Evolutionary conservation across 495 filamentous ascomycete genomes (phyloP).

Genomic region (Schizothecium vesticola): DNA sequence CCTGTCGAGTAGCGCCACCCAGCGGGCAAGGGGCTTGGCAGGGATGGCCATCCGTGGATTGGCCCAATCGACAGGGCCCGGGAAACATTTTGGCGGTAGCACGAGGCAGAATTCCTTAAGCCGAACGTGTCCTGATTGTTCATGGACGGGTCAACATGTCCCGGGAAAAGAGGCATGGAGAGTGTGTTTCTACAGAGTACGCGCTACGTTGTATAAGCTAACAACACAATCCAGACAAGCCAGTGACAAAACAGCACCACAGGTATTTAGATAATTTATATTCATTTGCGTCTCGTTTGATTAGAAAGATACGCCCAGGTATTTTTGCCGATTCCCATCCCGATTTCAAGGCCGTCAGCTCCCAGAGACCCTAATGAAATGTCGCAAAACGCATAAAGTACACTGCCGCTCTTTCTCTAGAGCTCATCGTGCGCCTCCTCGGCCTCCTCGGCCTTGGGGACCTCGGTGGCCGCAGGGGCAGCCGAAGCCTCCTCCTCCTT

Average conservation of each 20-base stretch:
- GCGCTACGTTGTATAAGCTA: background rate
- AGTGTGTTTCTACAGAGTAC: background rate
- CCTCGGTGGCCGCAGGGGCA: slow-evolving; percentile 49
- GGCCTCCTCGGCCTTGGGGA: slow-evolving; percentile 29
- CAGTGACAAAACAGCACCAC: background rate
- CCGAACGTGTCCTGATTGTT: slow-evolving; percentile 11
- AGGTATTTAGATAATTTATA: background rate
- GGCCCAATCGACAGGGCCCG: slow-evolving; percentile 12
- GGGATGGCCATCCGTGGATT: background rate
- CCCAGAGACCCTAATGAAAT: slow-evolving; percentile 21
- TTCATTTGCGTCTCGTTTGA: slow-evolving; percentile 13
- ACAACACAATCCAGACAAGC: background rate
- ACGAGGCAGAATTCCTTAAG: slow-evolving; percentile 14
- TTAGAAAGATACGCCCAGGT: slow-evolving; percentile 26
- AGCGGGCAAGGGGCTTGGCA: background rate
- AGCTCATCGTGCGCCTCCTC: slow-evolving; percentile 60
- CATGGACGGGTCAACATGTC: background rate
- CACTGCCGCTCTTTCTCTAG: slow-evolving; percentile 38
- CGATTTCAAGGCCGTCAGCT: slow-evolving; percentile 16
- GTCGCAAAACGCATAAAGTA: slow-evolving; percentile 25
- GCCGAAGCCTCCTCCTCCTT: slow-evolving; percentile 51
- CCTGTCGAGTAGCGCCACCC: background rate
- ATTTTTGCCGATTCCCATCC: slow-evolving; percentile 24
- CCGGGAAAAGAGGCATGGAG: background rate
- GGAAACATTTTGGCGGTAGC: slow-evolving; percentile 18